Evolutionary conservation across 2,329 filamentous ascomycete species (phyloP).

Genomic region (Pseudopithomyces maydicus): DNA sequence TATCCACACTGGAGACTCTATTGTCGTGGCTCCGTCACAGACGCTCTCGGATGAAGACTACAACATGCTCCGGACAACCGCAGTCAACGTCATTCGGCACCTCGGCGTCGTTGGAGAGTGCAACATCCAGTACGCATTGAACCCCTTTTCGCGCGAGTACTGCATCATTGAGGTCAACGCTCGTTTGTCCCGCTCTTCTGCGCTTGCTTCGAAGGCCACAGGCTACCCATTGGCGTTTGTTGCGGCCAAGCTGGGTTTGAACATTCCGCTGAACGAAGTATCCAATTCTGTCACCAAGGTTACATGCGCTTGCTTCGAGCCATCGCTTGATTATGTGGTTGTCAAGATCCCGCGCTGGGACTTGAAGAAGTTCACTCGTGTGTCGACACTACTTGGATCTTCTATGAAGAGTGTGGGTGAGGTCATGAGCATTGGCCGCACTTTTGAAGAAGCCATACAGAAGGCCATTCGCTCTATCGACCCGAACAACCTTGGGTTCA

Average conservation of each 20-base stretch:
- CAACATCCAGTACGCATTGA: constrained; percentile 97
- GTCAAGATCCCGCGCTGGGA: constrained; percentile 99
- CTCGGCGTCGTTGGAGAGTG: constrained; percentile 97
- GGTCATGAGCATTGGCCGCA: constrained; percentile 96
- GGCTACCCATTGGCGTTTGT: constrained; percentile 96
- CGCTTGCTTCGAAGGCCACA: constrained; percentile 94
- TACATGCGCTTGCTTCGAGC: constrained; percentile 97
- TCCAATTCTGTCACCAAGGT: constrained; percentile 94
- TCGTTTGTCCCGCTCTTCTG: constrained; percentile 91
- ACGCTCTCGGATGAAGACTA: constrained; percentile 97
- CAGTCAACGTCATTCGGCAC: constrained; percentile 95
- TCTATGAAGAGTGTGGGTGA: constrained; percentile 99
- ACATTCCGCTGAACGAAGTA: constrained; percentile 95
- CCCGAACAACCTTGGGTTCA: constrained; percentile 93
- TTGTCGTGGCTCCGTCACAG: constrained; percentile 96
- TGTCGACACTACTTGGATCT: constrained; percentile 92
- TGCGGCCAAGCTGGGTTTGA: constrained; percentile 92
- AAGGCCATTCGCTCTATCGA: constrained; percentile 97
- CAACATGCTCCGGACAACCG: constrained; percentile 97
- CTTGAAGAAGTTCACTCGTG: constrained; percentile 96
- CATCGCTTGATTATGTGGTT: constrained; percentile 95
- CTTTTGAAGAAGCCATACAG: constrained; percentile 97
- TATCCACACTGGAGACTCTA: constrained; percentile 97
- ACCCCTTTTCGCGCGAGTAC: constrained; percentile 93
- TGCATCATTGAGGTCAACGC: constrained; percentile 99